A percentile compares a stretch with the other conserved stretches of the same genome.
Conservation (phyloP, 1,139 yeast genomes). For the Lizanozyma gosingica region DNA sequence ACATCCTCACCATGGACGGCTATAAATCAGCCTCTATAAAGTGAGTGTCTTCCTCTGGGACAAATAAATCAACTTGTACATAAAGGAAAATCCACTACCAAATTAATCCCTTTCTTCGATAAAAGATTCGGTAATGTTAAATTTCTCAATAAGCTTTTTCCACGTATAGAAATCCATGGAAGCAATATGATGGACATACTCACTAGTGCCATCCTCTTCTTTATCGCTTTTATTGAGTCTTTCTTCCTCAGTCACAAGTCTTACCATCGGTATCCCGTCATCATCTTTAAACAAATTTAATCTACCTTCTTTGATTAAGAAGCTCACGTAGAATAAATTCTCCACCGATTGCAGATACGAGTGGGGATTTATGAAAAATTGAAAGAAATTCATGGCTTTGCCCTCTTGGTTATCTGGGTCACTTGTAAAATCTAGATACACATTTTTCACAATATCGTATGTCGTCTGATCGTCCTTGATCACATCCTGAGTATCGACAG, state of each 20-base stretch:
- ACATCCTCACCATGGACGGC: slow-evolving; percentile 47
- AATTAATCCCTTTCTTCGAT: slow-evolving; percentile 37
- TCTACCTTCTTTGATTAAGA: slow-evolving; percentile 66
- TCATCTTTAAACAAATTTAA: slow-evolving; percentile 43
- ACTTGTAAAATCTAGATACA: slow-evolving; percentile 30
- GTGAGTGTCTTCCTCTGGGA: background rate
- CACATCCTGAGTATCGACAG: slow-evolving; percentile 43
- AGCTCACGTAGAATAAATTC: slow-evolving; percentile 74
- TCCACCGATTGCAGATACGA: slow-evolving; percentile 78
- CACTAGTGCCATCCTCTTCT: slow-evolving; percentile 13
- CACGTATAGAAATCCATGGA: slow-evolving; percentile 61
- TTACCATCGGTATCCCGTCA: slow-evolving; percentile 31
- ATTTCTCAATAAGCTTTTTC: slow-evolving; percentile 42
- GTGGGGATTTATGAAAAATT: slow-evolving; percentile 62
- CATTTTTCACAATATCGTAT: slow-evolving; percentile 46
- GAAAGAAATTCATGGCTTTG: slow-evolving; percentile 47
- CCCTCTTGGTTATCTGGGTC: slow-evolving; percentile 18
- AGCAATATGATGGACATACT: slow-evolving; percentile 55
- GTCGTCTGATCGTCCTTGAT: slow-evolving; percentile 47
- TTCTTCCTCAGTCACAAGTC: slow-evolving; percentile 11
- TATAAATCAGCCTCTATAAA: slow-evolving; percentile 6
- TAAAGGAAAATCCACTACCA: slow-evolving; percentile 17
- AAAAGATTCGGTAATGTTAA: slow-evolving; percentile 44
- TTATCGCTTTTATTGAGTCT: slow-evolving; percentile 7
- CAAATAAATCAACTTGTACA: background rate